These are phyloP conservation scores for Diaporthe ampelina DNA, from an alignment of 2,329 filamentous ascomycete genomes.

Conservation along the genomic window DNA sequence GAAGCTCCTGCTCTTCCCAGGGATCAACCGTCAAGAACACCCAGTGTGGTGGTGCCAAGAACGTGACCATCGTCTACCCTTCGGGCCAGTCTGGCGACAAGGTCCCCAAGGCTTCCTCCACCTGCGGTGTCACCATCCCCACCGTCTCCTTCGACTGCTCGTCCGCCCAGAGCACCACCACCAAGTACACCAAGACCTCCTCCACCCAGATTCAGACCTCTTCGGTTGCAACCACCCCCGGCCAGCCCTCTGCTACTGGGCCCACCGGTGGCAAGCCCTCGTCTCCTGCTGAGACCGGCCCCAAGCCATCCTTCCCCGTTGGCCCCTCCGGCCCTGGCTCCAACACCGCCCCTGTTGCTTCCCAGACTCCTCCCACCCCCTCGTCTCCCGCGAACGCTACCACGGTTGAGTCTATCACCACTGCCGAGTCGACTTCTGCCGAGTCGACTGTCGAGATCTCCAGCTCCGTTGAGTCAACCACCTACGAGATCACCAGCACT, in stretches of 20 bases:
- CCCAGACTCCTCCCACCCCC: slow-evolving; percentile 31
- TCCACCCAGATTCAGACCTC: slow-evolving; percentile 44
- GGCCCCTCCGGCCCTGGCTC: slow-evolving; percentile 35
- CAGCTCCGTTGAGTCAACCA: slow-evolving; percentile 36
- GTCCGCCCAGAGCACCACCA: slow-evolving; percentile 48
- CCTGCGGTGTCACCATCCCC: slow-evolving; percentile 81
- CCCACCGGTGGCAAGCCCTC: slow-evolving; percentile 27
- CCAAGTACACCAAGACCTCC: slow-evolving; percentile 43
- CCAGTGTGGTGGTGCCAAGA: slow-evolving; percentile 92
- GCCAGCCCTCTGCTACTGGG: slow-evolving; percentile 22
- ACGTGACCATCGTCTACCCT: slow-evolving; percentile 79
- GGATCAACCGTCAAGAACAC: slow-evolving; percentile 83
- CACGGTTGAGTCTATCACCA: slow-evolving; percentile 17
- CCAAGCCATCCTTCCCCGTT: slow-evolving; percentile 34
- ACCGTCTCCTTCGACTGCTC: slow-evolving; percentile 82
- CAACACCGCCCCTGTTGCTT: slow-evolving; percentile 33
- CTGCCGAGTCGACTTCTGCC: slow-evolving; percentile 5
- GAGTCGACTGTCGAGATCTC: slow-evolving; percentile 26
- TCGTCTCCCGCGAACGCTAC: slow-evolving; percentile 19
- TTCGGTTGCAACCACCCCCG: slow-evolving; percentile 1
- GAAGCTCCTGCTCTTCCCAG: slow-evolving; percentile 73
- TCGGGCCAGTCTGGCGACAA: slow-evolving; percentile 67
- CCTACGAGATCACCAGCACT: slow-evolving; percentile 41
- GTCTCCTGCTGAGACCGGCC: slow-evolving; percentile 42
- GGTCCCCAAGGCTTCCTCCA: slow-evolving; percentile 56